phyloP scores from a whole-genome alignment of 1,284 basidiomycete species.

The Boletus semigastroideus region DNA sequence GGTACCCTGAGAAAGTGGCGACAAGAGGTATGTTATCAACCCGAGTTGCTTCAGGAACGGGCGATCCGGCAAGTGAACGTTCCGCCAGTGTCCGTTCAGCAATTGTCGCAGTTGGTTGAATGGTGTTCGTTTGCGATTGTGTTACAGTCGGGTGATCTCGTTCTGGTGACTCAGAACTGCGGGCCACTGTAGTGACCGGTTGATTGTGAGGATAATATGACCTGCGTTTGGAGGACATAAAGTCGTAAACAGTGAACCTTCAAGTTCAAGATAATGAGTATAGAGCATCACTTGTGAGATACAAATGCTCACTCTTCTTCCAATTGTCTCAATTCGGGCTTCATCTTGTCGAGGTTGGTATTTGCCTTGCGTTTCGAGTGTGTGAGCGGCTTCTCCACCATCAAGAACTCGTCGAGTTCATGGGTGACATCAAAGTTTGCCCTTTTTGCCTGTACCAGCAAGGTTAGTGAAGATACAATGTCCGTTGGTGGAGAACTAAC shows the following conservation, averaged over 20 bases:
- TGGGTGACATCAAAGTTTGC: slow-evolving; percentile 98
- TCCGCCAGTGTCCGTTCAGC: slow-evolving; percentile 52
- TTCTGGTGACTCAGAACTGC: slow-evolving; percentile 39
- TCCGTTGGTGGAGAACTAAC: slow-evolving; percentile 47
- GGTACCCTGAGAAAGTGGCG: slow-evolving; percentile 22
- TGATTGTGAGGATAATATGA: slow-evolving; percentile 83
- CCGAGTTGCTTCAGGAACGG: slow-evolving; percentile 30
- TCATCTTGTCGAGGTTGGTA: slow-evolving; percentile 81
- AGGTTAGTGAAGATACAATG: slow-evolving; percentile 9
- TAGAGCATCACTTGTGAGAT: neutral
- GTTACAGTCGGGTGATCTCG: slow-evolving; percentile 34
- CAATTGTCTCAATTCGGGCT: slow-evolving; percentile 87
- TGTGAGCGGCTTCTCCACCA: slow-evolving; percentile 96
- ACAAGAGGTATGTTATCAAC: slow-evolving; percentile 30
- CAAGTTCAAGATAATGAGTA: slow-evolving; percentile 28
- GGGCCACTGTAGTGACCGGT: slow-evolving; percentile 49
- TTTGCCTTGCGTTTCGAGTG: slow-evolving; percentile 89
- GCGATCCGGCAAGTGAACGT: slow-evolving; percentile 63
- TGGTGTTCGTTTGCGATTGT: slow-evolving; percentile 43
- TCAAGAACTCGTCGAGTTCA: slow-evolving; percentile 93
- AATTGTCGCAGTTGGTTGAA: slow-evolving; percentile 50
- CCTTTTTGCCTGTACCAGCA: slow-evolving; percentile 69
- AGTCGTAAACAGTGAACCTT: slow-evolving; percentile 81
- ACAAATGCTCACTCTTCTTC: slow-evolving; percentile 79
- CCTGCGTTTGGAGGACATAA: slow-evolving; percentile 57